Conservation (phyloP, 106 monocot species). For the Posidonia australis region DNA sequence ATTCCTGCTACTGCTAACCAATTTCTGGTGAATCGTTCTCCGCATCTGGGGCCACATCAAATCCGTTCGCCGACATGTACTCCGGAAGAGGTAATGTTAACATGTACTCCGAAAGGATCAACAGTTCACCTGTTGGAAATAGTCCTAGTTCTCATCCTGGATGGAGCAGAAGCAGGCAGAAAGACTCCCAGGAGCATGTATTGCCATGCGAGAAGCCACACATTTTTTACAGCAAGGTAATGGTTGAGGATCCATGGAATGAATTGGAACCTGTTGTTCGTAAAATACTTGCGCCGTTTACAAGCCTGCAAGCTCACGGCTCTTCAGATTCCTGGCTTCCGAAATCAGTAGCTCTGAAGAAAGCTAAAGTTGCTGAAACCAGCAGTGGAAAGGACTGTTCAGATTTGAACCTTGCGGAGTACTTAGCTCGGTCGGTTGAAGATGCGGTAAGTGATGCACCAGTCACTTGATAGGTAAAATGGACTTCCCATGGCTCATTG, state of each 20-base stretch:
- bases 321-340: slow-evolving; percentile 14
- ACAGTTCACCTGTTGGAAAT: not conserved
- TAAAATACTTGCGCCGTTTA: slow-evolving; percentile 5
- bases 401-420: slow-evolving; percentile 19
- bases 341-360: slow-evolving; percentile 8
- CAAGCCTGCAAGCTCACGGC: not conserved
- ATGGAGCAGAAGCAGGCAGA: not conserved
- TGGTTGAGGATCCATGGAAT: slow-evolving; percentile 27
- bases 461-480: not conserved
- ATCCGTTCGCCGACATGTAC: not conserved
- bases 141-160: slow-evolving; percentile 1
- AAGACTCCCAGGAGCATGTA: slow-evolving; percentile 2
- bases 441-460: slow-evolving; percentile 14
- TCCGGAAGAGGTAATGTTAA: no score
- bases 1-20: slow-evolving; percentile 11
- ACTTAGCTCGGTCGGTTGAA: slow-evolving; percentile 21
- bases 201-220: slow-evolving; percentile 7
- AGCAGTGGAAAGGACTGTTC: not conserved
- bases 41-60: not conserved
- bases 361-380: slow-evolving; percentile 6
- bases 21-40: slow-evolving; percentile 13
- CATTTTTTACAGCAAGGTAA: slow-evolving; percentile 3
- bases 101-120: not conserved
- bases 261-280: slow-evolving; percentile 17
- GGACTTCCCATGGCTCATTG: no score